Evolutionary conservation across 352 stramenopile genomes (phyloP), one percentile per base, ranked within the genome.

Genomic region (Globisporangium parvum): DNA sequence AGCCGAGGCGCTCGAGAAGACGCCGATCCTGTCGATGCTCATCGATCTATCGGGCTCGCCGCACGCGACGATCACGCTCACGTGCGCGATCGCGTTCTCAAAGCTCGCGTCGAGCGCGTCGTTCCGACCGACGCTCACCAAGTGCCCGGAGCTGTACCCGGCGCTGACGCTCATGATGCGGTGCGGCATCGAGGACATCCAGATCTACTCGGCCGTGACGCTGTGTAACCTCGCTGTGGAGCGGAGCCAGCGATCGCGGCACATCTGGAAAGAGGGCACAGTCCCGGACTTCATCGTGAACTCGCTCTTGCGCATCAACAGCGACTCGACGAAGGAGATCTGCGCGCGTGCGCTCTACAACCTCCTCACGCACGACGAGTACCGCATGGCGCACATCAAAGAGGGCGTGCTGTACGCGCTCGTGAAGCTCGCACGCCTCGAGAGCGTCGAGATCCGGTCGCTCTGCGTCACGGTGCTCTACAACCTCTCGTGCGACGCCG

Each of bases 211-310:
- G n/a, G 87, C 85, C 20, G 82, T 90, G 18, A 80, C 83, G 21
- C 65, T 96, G 23, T 96, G 87, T 64, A 95, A 93, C 54, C 61
- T 96, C 23, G 80, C 80, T 0, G 84, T 89, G 10, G 82, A 91
- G 59, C 70, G 72, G 33, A 73, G 67, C 0, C 66, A 85, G 41
- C 74, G 82, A 1, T 74, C 73, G 26, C 74, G 74, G 6, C 73
- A 89, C 60, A 82, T 96, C 28, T 93, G 83, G 83, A 89, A 88
- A 50, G 83, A 93, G 75, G 83, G 83, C 37, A 93, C 83, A 0
- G 81, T 93, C 26, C 79, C 80, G 10, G 85, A 96, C 65, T 95
- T 96, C 42, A 93, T 96, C 49, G 87, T 95, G 51, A 96, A 95
- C 59, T 87, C 85, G 15, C 66, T 96, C 31, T 61, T 96, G 39